Base-by-base conservation (phyloP, 2,329 filamentous ascomycete genomes). In the Diaporthe ampelina region DNA sequence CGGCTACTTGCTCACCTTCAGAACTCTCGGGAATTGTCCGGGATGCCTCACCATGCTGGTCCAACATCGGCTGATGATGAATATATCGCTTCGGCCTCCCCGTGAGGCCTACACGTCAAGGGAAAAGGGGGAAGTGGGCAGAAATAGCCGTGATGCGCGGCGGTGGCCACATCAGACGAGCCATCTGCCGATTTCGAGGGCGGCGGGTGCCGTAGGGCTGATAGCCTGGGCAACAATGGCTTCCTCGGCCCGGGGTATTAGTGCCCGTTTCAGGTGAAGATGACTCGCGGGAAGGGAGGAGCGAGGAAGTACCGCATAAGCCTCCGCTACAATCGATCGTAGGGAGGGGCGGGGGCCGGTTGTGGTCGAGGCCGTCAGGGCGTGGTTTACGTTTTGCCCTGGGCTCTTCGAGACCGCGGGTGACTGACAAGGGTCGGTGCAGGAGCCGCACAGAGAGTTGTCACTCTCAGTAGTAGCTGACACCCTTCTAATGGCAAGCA, bases 241-340 rank as follows among this genome's bases (percentile, higher is more conserved):
- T 67, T 21, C 59, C n/a, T 32, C 61, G 43, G 63, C 5, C 29
- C 26, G 63, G 45, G 63, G 29, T 52, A 15, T 37, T 52, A 52
- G 63, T 37, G 63, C 17, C 63, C 45, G 63, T 67, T 67, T 67
- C 63, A 67, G 29, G 63, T 67, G 63, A 24, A 37, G 63, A 52
- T 67, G 63, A 52, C 26, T 67, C 43, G 61, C 59, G 59, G 59
- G 40, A 32, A 10, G 29, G 29, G 40, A 50, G 29, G 17, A 35
- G 19, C n/a, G 58, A 37, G 21, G 9, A 37, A 19, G 61, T 67
- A 45, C 21, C 21, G 61, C 61, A 67, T 50, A 67, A 67, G 43
- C 61, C 61, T 67, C 61, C 61, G 61, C 61, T 67, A 29, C 37
- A 45, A 67, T 37, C 26, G 19, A 35, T 37, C 26, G n/a, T 7